phyloP scores from a whole-genome alignment of 345 rosid genomes.

The Ceriops tagal region DNA sequence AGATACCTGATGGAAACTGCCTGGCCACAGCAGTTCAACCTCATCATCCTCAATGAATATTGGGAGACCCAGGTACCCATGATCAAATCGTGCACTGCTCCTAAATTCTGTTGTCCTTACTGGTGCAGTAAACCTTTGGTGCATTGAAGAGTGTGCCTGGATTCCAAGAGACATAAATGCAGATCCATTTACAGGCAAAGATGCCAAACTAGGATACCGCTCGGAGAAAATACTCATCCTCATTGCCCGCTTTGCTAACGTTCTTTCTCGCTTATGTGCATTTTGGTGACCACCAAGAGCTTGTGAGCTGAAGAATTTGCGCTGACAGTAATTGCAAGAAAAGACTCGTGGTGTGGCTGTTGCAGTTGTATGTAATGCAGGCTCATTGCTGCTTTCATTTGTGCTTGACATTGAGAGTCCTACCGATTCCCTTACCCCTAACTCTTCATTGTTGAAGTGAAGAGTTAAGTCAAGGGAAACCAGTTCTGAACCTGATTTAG shows the following conservation, averaged over 20 bases:
- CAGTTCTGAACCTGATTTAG: conserved; percentile 15
- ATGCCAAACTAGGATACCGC: conserved; percentile 22
- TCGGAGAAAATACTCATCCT: conserved; percentile 30
- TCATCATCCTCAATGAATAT: conserved; percentile 53
- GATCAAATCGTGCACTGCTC: conserved; percentile 46
- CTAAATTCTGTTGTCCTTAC: conserved; percentile 41
- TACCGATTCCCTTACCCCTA: conserved; percentile 14
- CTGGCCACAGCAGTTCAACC: conserved; percentile 66
- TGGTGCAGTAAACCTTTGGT: conserved; percentile 29
- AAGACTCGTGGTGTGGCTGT: conserved; percentile 21
- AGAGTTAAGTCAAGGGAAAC: conserved; percentile 25
- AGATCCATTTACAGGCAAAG: conserved; percentile 26
- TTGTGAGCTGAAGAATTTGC: conserved; percentile 29
- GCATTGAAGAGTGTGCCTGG: conserved; percentile 53
- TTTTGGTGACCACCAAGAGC: conserved; percentile 31
- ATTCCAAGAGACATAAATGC: conserved; percentile 17
- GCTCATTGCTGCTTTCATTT: conserved; percentile 54
- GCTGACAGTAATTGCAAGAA: conserved; percentile 25
- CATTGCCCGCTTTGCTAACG: conserved; percentile 28
- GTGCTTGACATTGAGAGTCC: conserved; percentile 60
- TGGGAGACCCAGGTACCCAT: conserved; percentile 45
- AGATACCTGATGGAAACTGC: conserved; percentile 55
- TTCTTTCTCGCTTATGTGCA: conserved; percentile 27
- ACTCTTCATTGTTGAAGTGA: conserved; percentile 13
- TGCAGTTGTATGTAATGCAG: conserved; percentile 29